Evolutionary conservation across 1,139 yeast species (phyloP).

Genomic region (Lodderomyces metapsilosis): DNA sequence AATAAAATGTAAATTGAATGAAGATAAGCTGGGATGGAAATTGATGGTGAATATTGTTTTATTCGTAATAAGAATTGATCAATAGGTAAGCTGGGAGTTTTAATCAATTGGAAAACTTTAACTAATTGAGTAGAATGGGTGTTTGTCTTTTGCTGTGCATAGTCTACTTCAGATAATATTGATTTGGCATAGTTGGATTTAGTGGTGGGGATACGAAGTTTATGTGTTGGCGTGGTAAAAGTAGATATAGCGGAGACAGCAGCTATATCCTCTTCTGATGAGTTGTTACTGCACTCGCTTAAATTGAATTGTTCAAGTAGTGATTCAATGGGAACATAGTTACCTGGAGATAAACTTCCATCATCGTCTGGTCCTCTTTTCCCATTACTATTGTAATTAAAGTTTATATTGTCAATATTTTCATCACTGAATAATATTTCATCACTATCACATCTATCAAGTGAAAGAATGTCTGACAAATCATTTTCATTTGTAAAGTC

Average conservation of each 20-base stretch:
- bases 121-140: conserved; percentile 19
- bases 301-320: conserved; percentile 15
- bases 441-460: neutral
- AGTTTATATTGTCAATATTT: conserved; percentile 11
- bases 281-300: neutral
- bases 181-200: neutral
- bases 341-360: conserved; percentile 10
- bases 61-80: conserved; percentile 38
- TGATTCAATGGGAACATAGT: conserved; percentile 26
- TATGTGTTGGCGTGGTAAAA: conserved; percentile 4
- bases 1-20: conserved; percentile 42
- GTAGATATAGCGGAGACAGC: neutral
- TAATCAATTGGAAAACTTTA: conserved; percentile 34
- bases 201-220: conserved; percentile 1
- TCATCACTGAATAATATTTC: conserved; percentile 5
- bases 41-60: conserved; percentile 42
- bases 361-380: conserved; percentile 12
- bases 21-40: conserved; percentile 40
- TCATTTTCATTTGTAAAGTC: neutral
- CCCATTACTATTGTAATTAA: conserved; percentile 4
- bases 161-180: conserved; percentile 16
- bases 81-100: conserved; percentile 36
- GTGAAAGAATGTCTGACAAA: neutral
- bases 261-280: neutral
- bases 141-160: neutral